Percentiles rank a stretch among this genome's conserved stretches.
Conservation (phyloP, 1,284 basidiomycete species). For the Apiotrichum sp. region DNA sequence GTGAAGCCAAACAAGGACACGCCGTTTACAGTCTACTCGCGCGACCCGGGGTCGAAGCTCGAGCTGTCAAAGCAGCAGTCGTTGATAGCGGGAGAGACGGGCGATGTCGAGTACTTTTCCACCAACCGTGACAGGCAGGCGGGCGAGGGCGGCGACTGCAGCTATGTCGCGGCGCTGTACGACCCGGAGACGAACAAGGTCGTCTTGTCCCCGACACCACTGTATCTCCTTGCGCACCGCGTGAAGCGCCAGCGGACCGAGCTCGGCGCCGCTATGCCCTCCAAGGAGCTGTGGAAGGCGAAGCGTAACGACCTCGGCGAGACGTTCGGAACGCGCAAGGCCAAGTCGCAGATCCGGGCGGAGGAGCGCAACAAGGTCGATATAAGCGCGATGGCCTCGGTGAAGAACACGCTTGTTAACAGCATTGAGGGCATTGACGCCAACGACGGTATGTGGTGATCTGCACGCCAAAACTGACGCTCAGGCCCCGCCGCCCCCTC, state of each 20-base stretch:
- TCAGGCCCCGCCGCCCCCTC: slow-evolving; percentile 22
- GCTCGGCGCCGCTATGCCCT: slow-evolving; percentile 38
- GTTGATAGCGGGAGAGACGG: slow-evolving; percentile 65
- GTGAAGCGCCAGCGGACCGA: slow-evolving; percentile 68
- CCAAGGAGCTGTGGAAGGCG: slow-evolving; percentile 54
- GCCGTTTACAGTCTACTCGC: slow-evolving; percentile 60
- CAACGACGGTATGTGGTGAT: slow-evolving; percentile 8
- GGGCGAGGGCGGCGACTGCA: slow-evolving; percentile 51
- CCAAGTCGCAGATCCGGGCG: slow-evolving; percentile 73
- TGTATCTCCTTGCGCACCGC: slow-evolving; percentile 67
- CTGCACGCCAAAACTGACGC: neutral
- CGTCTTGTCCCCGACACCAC: slow-evolving; percentile 58
- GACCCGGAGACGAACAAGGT: slow-evolving; percentile 66
- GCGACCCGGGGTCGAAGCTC: slow-evolving; percentile 37
- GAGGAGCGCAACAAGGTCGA: slow-evolving; percentile 82
- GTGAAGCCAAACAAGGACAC: slow-evolving; percentile 58
- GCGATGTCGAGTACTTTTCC: slow-evolving; percentile 58
- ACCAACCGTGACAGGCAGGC: slow-evolving; percentile 49
- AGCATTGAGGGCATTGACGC: slow-evolving; percentile 65
- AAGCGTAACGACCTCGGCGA: slow-evolving; percentile 75
- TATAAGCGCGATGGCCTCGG: slow-evolving; percentile 71
- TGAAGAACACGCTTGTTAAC: slow-evolving; percentile 69
- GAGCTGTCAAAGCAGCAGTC: slow-evolving; percentile 52
- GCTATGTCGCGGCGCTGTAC: slow-evolving; percentile 49
- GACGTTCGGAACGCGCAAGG: slow-evolving; percentile 88